phyloP scores from a whole-genome alignment of 345 rosid genomes.

The Anastatica hierochuntica region DNA sequence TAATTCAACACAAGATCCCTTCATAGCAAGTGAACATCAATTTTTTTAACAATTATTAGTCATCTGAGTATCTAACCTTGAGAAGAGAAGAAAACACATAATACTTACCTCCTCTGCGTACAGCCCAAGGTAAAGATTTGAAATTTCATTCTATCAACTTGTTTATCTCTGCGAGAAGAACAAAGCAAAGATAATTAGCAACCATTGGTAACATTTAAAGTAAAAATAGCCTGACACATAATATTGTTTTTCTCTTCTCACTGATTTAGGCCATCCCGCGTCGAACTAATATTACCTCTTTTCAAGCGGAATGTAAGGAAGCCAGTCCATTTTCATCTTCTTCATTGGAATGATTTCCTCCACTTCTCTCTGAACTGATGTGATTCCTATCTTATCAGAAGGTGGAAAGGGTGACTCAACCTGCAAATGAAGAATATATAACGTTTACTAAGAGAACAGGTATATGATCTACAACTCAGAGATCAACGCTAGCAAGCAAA shows the following conservation, averaged over 20 bases:
- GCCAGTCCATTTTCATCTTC: slow-evolving; percentile 98
- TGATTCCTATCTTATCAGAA: slow-evolving; percentile 93
- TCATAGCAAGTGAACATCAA: not conserved
- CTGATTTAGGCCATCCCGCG: not conserved
- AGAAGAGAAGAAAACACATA: not conserved
- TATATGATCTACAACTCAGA: not conserved
- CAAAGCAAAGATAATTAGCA: slow-evolving; percentile 12
- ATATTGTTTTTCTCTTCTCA: not conserved
- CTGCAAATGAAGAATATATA: slow-evolving; percentile 32
- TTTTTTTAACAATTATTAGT: not conserved
- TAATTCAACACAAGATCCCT: not conserved
- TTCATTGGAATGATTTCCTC: slow-evolving; percentile 99
- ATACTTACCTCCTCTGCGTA: slow-evolving; percentile 66
- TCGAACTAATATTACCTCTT: slow-evolving; percentile 43
- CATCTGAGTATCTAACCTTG: not conserved
- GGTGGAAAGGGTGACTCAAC: slow-evolving; percentile 87
- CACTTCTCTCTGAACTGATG: slow-evolving; percentile 86
- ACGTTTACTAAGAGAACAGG: not conserved
- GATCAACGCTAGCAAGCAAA: not conserved
- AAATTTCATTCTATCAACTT: slow-evolving; percentile 67
- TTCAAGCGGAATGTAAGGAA: slow-evolving; percentile 82
- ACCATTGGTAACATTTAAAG: not conserved
- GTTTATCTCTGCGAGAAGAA: slow-evolving; percentile 53
- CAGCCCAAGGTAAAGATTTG: slow-evolving; percentile 64
- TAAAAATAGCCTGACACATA: not conserved